Base-by-base conservation (phyloP, 164 flowering plant genomes). In the Stephania japonica region DNA sequence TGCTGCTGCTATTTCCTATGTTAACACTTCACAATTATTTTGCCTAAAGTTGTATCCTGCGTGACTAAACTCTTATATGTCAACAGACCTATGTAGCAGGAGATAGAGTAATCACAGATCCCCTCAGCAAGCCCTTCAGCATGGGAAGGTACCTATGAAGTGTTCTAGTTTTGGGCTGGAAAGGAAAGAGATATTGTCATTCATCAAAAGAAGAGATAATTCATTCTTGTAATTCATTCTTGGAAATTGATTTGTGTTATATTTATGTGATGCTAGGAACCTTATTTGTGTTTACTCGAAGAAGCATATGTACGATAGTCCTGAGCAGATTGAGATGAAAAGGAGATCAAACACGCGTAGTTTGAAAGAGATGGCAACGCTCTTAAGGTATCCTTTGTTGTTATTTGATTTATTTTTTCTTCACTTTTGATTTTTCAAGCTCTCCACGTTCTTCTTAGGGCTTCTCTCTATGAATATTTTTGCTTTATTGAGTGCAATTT, bases 121-220 rank as follows among this genome's bases (percentile, higher is more conserved):
- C 96, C 81, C 90, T 95, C 42, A 89, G 98, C 90, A 95, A 90
- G 86, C 99, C 99, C 47, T 95, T 95, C 75, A 93, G 99, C 84
- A 95, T 93, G 89, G 99, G 99, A 83, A 95, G 99, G 99, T 93
- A 74, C 72, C 76, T 19, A 23, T 7, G 8, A 53, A 64, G 56
- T 47, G 77, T 64, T 70, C 11, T 14, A 21, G 18, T 75, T 38
- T 68, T 19, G 7, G 26, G 70, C 1, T 32, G 24, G 53, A 12
- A 53, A 53, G 53, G 16, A 12, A 5, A 67, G 6, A 38, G 13
- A 32, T 67, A 4, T 13, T 67, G 9, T 19, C 41, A 11, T n/a
- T n/a, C n/a, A n/a, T n/a, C n/a, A n/a, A n/a, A n/a, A n/a, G n/a
- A n/a, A n/a, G n/a, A n/a, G n/a, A n/a, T n/a, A n/a, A n/a, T n/a